Base-by-base conservation (phyloP, 768 basidiomycete species). In the Lentinula detonsa region DNA sequence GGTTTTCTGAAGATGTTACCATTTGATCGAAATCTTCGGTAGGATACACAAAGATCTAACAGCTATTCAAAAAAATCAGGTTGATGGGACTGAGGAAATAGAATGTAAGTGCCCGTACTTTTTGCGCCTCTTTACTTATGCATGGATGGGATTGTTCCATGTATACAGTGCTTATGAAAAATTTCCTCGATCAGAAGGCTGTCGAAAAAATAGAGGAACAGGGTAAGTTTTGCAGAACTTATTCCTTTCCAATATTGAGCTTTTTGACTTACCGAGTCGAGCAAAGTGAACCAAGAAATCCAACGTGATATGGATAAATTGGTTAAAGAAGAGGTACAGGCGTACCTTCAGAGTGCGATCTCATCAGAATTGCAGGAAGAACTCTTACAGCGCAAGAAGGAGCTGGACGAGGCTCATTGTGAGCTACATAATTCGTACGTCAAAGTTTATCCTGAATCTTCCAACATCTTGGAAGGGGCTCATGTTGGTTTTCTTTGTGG, bases 401-500 rank as follows among this genome's bases (percentile, higher is more conserved):
- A 82, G 64, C 73, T 86, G 8, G 77, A 81, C 23, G 72, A 77
- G 59, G 73, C 81, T 23, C 76, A 78, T 56, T 70, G 75, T 18
- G 70, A 76, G 9, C 72, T 86, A 9, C 80, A 84, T 64, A 86
- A 87, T 65, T 83, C 82, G 85, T 86, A 64, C 63, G 84, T 75
- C 3, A 15, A 33, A 28, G 3, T 28, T 28, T 28, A 28, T 28
- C 28, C 28, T 28, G 28, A 28, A 28, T 28, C 3, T 3, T 28
- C 4, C 28, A 28, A 28, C 2, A 28, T 33, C 16, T 57, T 10
- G 13, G 13, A 10, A 6, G 4, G 42, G 18, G 18, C 5, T 42
- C 13, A 43, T 21, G 40, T 46, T 13, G 3, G 33, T 40, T 46
- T 6, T 23, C 7, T 54, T 35, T 57, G 45, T 55, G 28, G 28